Percentiles rank a stretch among this genome's conserved stretches.
These are phyloP conservation scores for Boletus subcaerulescens DNA, from an alignment of 768 basidiomycete genomes.

Conservation along the genomic window DNA sequence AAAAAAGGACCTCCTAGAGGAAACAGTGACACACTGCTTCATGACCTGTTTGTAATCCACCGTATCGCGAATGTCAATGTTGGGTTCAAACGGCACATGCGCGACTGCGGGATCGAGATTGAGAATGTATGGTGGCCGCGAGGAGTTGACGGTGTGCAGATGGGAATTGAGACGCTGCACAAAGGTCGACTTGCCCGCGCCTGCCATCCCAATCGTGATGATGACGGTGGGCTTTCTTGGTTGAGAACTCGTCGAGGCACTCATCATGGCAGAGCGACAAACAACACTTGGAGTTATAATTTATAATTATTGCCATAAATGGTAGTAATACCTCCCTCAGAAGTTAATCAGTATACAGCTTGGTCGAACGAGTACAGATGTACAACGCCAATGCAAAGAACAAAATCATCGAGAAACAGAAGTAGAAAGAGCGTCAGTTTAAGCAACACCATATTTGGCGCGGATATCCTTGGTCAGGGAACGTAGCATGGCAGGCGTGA, in stretches of 20 bases:
- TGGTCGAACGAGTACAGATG: neutral
- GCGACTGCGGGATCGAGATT: slow-evolving; percentile 97
- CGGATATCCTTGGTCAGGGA: slow-evolving; percentile 31
- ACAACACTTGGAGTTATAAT: neutral
- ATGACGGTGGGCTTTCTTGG: slow-evolving; percentile 70
- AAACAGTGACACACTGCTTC: slow-evolving; percentile 82
- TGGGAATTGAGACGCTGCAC: slow-evolving; percentile 94
- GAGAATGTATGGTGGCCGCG: slow-evolving; percentile 86
- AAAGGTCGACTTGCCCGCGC: slow-evolving; percentile 96
- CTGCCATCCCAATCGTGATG: slow-evolving; percentile 94
- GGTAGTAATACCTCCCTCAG: neutral
- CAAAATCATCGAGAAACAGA: slow-evolving; percentile 9
- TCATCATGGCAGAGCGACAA: slow-evolving; percentile 13
- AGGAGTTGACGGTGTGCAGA: slow-evolving; percentile 65
- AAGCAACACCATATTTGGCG: slow-evolving; percentile 27
- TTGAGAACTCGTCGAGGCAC: slow-evolving; percentile 16
- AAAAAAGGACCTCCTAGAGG: slow-evolving; percentile 10
- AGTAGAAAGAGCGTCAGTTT: neutral
- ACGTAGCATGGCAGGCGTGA: slow-evolving; percentile 67
- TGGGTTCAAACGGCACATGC: slow-evolving; percentile 88
- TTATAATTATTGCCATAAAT: neutral
- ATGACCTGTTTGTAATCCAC: slow-evolving; percentile 98
- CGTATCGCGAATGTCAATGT: slow-evolving; percentile 98
- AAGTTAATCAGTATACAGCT: neutral
- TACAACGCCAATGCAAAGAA: neutral